These are phyloP conservation scores for Triticum monococcum DNA, from an alignment of 176 grass and related monocot species.

Conservation along the genomic window DNA sequence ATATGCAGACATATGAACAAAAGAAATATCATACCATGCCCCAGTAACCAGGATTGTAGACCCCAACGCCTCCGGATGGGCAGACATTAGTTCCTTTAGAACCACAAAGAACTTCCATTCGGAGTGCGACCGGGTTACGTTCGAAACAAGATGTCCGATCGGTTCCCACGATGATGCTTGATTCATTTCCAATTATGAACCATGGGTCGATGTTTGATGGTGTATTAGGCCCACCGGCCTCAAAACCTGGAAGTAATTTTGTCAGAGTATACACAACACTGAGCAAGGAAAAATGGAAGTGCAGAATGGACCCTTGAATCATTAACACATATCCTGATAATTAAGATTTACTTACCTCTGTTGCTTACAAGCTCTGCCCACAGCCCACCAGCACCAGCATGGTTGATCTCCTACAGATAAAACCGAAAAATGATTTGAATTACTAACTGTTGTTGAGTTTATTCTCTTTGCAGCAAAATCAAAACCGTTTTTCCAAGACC, in stretches of 20 bases:
- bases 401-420: constrained; percentile 81
- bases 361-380: constrained; percentile 94
- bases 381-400: constrained; percentile 89
- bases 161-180: constrained; percentile 57
- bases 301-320: neutral
- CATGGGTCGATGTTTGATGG: constrained; percentile 90
- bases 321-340: neutral
- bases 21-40: constrained; percentile 68
- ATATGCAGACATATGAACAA: neutral
- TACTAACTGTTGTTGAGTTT: no score
- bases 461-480: neutral
- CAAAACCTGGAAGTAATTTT: constrained; percentile 67
- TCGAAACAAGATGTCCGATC: constrained; percentile 69
- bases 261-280: neutral
- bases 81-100: constrained; percentile 53
- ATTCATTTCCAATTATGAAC: constrained; percentile 77
- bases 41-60: constrained; percentile 95
- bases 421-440: neutral
- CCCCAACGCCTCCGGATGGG: constrained; percentile 72
- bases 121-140: constrained; percentile 71
- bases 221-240: constrained; percentile 84
- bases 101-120: constrained; percentile 75
- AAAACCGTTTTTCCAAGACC: neutral
- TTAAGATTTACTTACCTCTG: constrained; percentile 53
- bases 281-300: neutral